phyloP scores from a whole-genome alignment of 1,284 basidiomycete species.

The Mycosarcoma maydis region DNA sequence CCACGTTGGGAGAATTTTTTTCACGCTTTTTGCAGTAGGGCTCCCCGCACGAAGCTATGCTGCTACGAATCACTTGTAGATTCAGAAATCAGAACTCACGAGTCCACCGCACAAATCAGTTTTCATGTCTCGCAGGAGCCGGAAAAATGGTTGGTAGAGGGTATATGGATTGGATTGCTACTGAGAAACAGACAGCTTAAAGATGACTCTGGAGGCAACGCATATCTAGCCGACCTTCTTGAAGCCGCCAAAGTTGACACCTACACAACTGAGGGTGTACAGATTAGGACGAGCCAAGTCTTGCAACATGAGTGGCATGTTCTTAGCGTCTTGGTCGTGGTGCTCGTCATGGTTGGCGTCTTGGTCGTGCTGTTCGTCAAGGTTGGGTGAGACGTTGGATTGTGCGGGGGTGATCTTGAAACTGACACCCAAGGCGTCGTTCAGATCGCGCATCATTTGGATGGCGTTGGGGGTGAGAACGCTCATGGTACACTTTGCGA shows the following conservation, averaged over 20 bases:
- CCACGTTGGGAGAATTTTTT: constrained; percentile 61
- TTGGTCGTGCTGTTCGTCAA: constrained; percentile 7
- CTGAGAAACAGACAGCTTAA: too few relatives aligned
- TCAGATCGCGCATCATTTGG: constrained; percentile 87
- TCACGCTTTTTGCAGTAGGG: neutral
- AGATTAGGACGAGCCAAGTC: constrained; percentile 26
- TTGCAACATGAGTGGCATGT: constrained; percentile 6
- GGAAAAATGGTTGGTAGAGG: too few relatives aligned
- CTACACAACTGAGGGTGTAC: constrained; percentile 55
- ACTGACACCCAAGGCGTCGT: constrained; percentile 78
- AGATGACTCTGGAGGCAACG: too few relatives aligned
- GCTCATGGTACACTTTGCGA: constrained; percentile 86
- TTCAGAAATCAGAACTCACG: too few relatives aligned
- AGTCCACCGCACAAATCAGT: too few relatives aligned
- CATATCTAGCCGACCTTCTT: constrained; percentile 44
- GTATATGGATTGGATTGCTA: too few relatives aligned
- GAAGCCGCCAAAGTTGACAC: constrained; percentile 60
- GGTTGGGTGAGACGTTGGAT: too few relatives aligned
- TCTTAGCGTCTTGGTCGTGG: too few relatives aligned
- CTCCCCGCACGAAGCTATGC: neutral
- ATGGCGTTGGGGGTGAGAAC: constrained; percentile 79
- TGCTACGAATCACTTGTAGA: neutral
- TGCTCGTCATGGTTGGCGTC: constrained; percentile 6
- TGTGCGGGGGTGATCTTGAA: constrained; percentile 70
- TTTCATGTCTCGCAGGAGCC: too few relatives aligned